Percentiles rank a stretch among this genome's conserved stretches.
phyloP scores from a whole-genome alignment of 345 rosid species.

The Nasturtium officinale region DNA sequence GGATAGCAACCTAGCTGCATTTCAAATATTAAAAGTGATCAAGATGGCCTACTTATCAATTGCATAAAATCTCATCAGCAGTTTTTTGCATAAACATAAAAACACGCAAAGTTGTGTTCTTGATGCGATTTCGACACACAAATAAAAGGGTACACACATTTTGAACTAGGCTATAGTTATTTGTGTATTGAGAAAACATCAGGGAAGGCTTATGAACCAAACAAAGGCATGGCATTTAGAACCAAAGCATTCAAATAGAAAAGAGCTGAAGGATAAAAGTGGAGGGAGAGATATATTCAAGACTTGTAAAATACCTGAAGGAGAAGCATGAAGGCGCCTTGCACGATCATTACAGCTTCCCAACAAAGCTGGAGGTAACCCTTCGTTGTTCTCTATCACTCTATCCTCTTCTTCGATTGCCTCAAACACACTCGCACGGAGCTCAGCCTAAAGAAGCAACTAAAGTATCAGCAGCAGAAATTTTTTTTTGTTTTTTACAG shows the following conservation, averaged over 20 bases:
- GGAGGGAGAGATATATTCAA: background rate
- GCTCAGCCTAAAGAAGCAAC: constrained; percentile 73
- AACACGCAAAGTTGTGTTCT: background rate
- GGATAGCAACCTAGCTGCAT: constrained; percentile 85
- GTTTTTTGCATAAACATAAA: background rate
- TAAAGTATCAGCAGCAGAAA: constrained; percentile 1
- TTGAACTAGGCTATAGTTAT: background rate
- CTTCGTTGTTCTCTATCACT: constrained; percentile 72
- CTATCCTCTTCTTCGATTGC: constrained; percentile 98
- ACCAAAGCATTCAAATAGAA: constrained; percentile 3
- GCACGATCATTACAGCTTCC: constrained; percentile 98
- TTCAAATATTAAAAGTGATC: constrained; percentile 19
- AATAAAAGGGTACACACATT: background rate
- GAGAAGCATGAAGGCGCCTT: constrained; percentile 87
- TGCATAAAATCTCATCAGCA: constrained; percentile 1
- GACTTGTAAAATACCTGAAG: constrained; percentile 60
- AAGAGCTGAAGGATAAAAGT: background rate
- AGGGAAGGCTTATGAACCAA: background rate
- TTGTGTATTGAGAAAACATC: background rate
- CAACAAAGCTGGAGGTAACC: constrained; percentile 85
- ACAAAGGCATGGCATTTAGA: constrained; percentile 6
- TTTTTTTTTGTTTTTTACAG: background rate
- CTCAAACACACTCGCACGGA: constrained; percentile 96
- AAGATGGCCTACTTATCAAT: background rate
- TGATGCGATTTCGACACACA: background rate